Percentiles rank a stretch among this genome's conserved stretches.
phyloP scores from a whole-genome alignment of 371 early-diverging fungal genomes.

The Dichotomocladium elegans region DNA sequence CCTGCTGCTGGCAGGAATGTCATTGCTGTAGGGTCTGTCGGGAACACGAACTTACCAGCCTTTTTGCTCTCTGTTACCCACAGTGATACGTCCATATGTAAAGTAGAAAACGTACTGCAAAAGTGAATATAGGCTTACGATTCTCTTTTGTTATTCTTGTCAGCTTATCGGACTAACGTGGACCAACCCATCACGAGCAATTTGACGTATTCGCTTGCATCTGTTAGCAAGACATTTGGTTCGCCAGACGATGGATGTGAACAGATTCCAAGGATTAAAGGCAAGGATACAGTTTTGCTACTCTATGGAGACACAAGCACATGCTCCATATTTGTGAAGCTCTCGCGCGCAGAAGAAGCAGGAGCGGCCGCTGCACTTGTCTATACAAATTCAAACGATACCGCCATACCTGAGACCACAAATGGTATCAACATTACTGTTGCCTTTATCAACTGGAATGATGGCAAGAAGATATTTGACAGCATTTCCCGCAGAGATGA shows the following conservation, averaged over 20 bases:
- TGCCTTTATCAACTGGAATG: constrained; percentile 29
- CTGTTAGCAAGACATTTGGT: neutral
- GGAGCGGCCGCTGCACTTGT: neutral
- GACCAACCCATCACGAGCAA: neutral
- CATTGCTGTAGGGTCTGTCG: constrained; percentile 65
- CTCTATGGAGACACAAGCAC: neutral
- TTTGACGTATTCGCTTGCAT: neutral
- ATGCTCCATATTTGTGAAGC: neutral
- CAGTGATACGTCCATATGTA: neutral
- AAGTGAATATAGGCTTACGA: neutral
- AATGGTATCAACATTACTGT: constrained; percentile 8
- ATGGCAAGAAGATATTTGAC: constrained; percentile 12
- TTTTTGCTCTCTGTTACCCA: constrained; percentile 12
- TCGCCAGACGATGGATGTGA: neutral
- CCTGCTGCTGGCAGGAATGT: constrained; percentile 57
- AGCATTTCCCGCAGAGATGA: neutral
- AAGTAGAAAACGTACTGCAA: neutral
- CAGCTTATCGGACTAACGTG: too few species aligned
- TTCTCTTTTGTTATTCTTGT: too few species aligned
- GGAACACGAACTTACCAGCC: constrained; percentile 32
- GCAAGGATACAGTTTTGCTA: neutral
- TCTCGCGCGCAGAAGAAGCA: neutral
- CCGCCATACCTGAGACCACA: neutral
- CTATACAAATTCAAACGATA: neutral
- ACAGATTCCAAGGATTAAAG: neutral